Base-by-base conservation (phyloP, 805 yeast genomes). In the Saccharomyces cerevisiae region DNA sequence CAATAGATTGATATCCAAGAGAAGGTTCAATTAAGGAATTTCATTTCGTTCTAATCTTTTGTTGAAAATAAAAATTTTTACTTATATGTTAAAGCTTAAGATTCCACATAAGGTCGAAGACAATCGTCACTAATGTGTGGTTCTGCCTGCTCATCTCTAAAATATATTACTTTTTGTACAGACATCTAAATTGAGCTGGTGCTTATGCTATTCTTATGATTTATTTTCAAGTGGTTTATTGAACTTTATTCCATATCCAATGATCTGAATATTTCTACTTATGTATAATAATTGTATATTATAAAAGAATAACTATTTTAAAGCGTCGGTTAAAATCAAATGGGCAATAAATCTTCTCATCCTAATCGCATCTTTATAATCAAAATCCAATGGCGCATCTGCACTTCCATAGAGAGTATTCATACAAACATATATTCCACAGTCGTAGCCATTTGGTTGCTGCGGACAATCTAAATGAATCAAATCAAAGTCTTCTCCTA, bases 351-450 rank as follows among this genome's bases (percentile, higher is more conserved):
- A 68, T 48, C 83, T 72, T 58, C 99, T 75, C 54, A 92, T 73
- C 1, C 68, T 66, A 5, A 74, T 74, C 82, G 92, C 90, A 64
- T 89, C 96, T 6, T 73, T 70, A 61, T 86, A 91, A 6, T 80
- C 66, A 61, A 82, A 92, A 2, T 69, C 64, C 43, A 88, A 70
- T 0, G 76, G 76, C 27, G 68, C 67, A 4, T 75, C 79, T 36
- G 80, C 71, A 0, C 91, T 71, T 46, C 89, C 61, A 48, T 78
- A 83, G 49, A 82, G 79, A 1, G 87, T 88, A 49, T 83, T 85
- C 53, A 90, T 81, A 68, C 97, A 86, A 2, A 95, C 80, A 65
- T 91, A 94, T 1, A 92, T 96, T 6, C 99, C 99, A 73, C 99
- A 94, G 69, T 94, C 99, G 60, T 68, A 88, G 0, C 97, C 97